These are phyloP conservation scores for Fusarium sulawesiense DNA, from an alignment of 2,329 filamentous ascomycete genomes.

Conservation along the genomic window DNA sequence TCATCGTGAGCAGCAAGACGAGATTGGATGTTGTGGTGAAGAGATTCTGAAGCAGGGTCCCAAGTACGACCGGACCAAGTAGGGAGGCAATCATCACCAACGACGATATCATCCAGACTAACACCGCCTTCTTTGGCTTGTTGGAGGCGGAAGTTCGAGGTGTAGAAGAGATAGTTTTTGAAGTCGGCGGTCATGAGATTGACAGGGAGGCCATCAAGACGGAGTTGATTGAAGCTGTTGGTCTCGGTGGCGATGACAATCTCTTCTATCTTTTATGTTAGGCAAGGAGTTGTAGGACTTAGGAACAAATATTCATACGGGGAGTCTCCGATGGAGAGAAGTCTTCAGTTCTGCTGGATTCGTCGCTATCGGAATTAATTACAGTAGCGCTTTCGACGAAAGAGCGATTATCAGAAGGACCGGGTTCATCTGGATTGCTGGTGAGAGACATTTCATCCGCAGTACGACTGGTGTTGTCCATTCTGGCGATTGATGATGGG, in stretches of 20 bases:
- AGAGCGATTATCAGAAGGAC: not conserved
- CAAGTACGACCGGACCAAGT: constrained; percentile 44
- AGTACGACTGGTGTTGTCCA: not conserved
- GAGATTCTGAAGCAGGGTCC: constrained; percentile 40
- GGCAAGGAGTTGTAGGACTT: not conserved
- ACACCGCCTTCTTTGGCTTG: constrained; percentile 34
- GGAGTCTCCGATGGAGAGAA: not conserved
- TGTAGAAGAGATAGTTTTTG: constrained; percentile 35
- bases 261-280: not conserved
- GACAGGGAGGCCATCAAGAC: constrained; percentile 32
- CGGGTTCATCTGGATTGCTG: not conserved
- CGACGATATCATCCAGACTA: constrained; percentile 32
- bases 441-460: not conserved
- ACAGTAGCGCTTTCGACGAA: not conserved
- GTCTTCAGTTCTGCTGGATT: not conserved
- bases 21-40: constrained; percentile 45
- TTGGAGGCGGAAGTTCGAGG: constrained; percentile 41
- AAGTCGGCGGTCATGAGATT: constrained; percentile 40
- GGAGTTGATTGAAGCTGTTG: constrained; percentile 27
- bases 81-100: constrained; percentile 48
- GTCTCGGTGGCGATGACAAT: not conserved
- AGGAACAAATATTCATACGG: not conserved
- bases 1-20: constrained; percentile 35
- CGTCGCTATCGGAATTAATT: not conserved
- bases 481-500: not conserved